A percentile compares a stretch with the other conserved stretches of the same genome.
Conservation (phyloP, 306 rosid species). For the Ceratonia siliqua region DNA sequence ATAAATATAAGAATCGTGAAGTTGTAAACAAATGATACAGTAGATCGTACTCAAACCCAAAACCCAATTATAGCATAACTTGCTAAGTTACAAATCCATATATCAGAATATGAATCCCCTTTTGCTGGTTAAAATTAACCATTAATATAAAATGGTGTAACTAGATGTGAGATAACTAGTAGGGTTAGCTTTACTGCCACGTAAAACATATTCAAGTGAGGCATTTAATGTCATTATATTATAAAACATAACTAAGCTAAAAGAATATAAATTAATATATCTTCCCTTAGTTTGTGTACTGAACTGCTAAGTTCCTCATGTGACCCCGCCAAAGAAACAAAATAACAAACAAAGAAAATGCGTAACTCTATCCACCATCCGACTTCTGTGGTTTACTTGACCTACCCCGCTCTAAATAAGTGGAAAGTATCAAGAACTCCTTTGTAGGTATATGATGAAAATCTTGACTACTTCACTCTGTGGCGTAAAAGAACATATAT, state of each 20-base stretch:
- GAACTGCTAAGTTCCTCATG: background rate
- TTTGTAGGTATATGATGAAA: slow-evolving; percentile 3
- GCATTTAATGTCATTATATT: background rate
- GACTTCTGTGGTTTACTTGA: background rate
- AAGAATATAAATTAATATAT: background rate
- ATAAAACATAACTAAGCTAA: background rate
- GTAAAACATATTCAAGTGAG: background rate
- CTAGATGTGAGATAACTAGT: background rate
- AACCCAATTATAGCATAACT: background rate
- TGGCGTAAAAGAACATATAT: background rate
- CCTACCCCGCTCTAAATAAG: background rate
- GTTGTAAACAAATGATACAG: background rate
- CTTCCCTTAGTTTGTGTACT: background rate
- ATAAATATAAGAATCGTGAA: background rate
- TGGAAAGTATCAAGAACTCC: background rate
- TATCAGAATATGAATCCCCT: background rate
- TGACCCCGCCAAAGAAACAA: background rate
- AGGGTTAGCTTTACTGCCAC: background rate
- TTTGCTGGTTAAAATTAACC: background rate
- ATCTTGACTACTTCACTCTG: background rate
- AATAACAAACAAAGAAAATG: background rate
- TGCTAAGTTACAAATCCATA: background rate
- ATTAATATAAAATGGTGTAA: no score
- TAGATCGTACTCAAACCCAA: background rate
- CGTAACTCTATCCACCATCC: background rate